Evolutionary conservation across 1,139 yeast species (phyloP), one percentile per base, ranked within the genome.

Genomic region (Yamadazyma siamensis): DNA sequence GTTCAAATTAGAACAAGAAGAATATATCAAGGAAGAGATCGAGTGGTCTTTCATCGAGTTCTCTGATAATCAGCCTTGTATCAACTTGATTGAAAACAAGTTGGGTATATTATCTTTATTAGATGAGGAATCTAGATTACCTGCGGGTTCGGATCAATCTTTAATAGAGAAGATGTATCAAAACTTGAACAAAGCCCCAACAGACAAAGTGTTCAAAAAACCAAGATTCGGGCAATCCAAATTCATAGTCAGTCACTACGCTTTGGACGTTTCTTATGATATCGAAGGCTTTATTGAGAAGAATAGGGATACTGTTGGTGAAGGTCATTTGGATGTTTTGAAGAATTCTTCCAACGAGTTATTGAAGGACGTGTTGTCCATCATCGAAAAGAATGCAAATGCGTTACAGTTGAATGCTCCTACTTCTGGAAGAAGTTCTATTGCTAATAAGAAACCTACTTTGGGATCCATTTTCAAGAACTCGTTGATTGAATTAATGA

Each of bases 21-120:
- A 91, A 53, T 91, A 91, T 56, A 71, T 88, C 29, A 76, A 75
- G 38, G 98, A 91, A 65, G 86, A 89, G 50, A 89, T 91, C 42
- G 94, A 89, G 58, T 91, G 98, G 97, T 83, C 94, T 11, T 91
- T 91, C 54, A 91, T 91, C 48, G 97, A 91, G 50, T 91, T 89
- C 52, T 79, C 94, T 35, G 99, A 91, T 56, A 94, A 94, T 57
- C 97, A 91, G 64, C 97, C 97, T 6, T 91, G 98, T 65, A 94
- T 94, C 51, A 83, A 83, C 46, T 73, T 91, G 47, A 91, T 91
- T 50, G 99, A 91, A 63, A 82, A 81, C 52, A 84, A 81, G 57
- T 61, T 88, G 43, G 98, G 98, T 57, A 80, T 91, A 36, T 67
- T 91, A 43, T 77, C 96, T 1, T 71, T 91, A 40, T 71, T 91